Percentiles rank a stretch among this genome's conserved stretches.
Conservation (phyloP, 2,329 filamentous ascomycete genomes). For the Claviceps humidiphila region DNA sequence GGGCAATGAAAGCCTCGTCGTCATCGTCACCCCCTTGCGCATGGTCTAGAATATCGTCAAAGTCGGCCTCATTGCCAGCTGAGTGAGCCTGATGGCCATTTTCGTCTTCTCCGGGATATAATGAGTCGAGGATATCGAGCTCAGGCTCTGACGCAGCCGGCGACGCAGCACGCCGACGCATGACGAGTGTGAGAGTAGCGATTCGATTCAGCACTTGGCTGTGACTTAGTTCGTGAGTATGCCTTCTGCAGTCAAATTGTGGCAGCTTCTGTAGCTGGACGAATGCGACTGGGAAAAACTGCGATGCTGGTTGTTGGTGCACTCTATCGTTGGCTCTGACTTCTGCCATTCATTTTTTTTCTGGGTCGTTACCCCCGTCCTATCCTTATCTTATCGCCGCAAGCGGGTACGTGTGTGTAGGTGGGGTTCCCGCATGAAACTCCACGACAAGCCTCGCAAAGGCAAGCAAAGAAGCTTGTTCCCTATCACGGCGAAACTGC, state of each 20-base stretch:
- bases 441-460: not conserved
- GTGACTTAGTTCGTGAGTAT: too few relatives aligned
- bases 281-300: too few relatives aligned
- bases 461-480: not conserved
- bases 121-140: slow-evolving; percentile 71
- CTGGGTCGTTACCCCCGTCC: not conserved
- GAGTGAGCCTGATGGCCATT: slow-evolving; percentile 25
- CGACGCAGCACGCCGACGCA: slow-evolving; percentile 63
- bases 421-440: too few relatives aligned
- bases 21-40: slow-evolving; percentile 36
- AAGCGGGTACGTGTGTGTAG: slow-evolving; percentile 12
- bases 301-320: too few relatives aligned
- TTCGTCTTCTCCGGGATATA: slow-evolving; percentile 52
- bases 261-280: too few relatives aligned
- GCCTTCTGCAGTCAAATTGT: too few relatives aligned
- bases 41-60: slow-evolving; percentile 48
- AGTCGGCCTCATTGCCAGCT: slow-evolving; percentile 38
- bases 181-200: slow-evolving; percentile 20
- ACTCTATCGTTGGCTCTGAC: too few relatives aligned
- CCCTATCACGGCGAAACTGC: not conserved
- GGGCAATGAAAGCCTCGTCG: slow-evolving; percentile 84
- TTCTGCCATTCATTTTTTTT: slow-evolving; percentile 15
- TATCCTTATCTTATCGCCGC: slow-evolving; percentile 26
- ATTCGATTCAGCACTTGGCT: not conserved
- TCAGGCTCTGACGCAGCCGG: slow-evolving; percentile 81